A percentile compares a stretch with the other conserved stretches of the same genome.
Conservation (phyloP, 2,329 filamentous ascomycete genomes). For the Tolypocladium album region DNA sequence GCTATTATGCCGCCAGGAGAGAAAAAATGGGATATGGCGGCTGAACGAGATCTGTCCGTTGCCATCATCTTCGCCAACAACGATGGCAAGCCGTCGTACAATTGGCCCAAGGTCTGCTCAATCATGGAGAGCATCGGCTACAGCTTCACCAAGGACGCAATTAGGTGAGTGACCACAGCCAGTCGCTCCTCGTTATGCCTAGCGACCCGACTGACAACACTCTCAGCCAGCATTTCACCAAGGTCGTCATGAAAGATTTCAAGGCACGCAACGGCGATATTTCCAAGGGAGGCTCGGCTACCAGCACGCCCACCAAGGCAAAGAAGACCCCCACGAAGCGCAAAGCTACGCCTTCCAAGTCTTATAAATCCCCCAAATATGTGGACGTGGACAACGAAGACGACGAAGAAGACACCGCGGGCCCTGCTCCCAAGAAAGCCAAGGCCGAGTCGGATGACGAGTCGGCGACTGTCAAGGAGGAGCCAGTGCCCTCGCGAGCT, state of each 20-base stretch:
- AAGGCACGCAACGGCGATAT: conserved; percentile 14
- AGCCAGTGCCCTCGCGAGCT: background rate
- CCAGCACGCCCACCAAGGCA: conserved; percentile 9
- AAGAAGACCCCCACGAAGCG: conserved; percentile 2
- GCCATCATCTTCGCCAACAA: conserved; percentile 19
- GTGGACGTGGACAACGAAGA: conserved; percentile 5
- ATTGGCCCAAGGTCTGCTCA: conserved; percentile 20
- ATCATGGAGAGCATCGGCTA: conserved; percentile 23
- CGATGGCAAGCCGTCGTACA: conserved; percentile 15
- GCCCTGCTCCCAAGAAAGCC: conserved; percentile 15
- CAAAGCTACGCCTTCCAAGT: conserved; percentile 3
- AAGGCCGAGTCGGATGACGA: conserved; percentile 16
- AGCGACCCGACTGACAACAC: no score
- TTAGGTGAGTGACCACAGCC: conserved; percentile 18
- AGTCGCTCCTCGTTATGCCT: background rate
- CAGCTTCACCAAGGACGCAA: conserved; percentile 25
- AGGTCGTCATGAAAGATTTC: conserved; percentile 24
- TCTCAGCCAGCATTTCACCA: conserved; percentile 27
- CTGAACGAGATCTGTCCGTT: conserved; percentile 28
- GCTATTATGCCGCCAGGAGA: conserved; percentile 14
- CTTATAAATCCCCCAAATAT: background rate
- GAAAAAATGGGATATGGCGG: conserved; percentile 25
- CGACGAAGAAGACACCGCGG: background rate
- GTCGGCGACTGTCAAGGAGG: conserved; percentile 7
- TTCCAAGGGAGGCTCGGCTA: background rate